phyloP scores from a whole-genome alignment of 805 yeast genomes.

The Kazachstania bromeliacearum region DNA sequence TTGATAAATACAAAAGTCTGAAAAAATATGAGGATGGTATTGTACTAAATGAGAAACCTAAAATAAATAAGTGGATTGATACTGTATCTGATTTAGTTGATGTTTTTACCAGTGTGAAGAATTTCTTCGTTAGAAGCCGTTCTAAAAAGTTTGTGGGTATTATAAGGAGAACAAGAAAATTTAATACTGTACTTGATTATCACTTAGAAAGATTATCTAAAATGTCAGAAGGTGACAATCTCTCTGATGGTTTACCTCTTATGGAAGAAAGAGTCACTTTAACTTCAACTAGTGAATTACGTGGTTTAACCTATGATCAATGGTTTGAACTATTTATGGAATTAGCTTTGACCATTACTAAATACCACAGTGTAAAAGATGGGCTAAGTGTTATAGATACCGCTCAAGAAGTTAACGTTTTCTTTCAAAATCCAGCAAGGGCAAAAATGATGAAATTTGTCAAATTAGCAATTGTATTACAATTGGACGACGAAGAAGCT shows the following conservation, averaged over 20 bases:
- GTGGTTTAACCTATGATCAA: constrained; percentile 65
- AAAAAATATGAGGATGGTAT: constrained; percentile 42
- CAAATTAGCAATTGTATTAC: constrained; percentile 49
- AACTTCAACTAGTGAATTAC: constrained; percentile 49
- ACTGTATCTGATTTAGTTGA: constrained; percentile 76
- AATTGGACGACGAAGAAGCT: constrained; percentile 40
- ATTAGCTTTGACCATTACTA: constrained; percentile 59
- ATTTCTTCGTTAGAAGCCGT: constrained; percentile 70
- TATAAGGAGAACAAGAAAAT: constrained; percentile 49
- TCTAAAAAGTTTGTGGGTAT: constrained; percentile 62
- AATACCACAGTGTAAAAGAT: constrained; percentile 47
- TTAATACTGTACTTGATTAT: constrained; percentile 60
- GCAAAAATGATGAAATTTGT: constrained; percentile 55
- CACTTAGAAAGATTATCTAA: constrained; percentile 58
- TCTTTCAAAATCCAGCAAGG: constrained; percentile 53
- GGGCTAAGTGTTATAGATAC: constrained; percentile 63
- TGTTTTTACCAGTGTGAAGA: constrained; percentile 65
- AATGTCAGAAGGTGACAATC: constrained; percentile 46
- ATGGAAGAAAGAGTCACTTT: constrained; percentile 34
- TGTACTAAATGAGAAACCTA: constrained; percentile 44
- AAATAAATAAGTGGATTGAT: constrained; percentile 73
- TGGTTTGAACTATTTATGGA: constrained; percentile 87
- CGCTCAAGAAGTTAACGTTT: constrained; percentile 72
- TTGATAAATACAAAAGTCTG: constrained; percentile 47
- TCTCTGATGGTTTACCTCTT: constrained; percentile 29